phyloP scores from a whole-genome alignment of 139 green algal species.

The Chlamydomonas incerta region DNA sequence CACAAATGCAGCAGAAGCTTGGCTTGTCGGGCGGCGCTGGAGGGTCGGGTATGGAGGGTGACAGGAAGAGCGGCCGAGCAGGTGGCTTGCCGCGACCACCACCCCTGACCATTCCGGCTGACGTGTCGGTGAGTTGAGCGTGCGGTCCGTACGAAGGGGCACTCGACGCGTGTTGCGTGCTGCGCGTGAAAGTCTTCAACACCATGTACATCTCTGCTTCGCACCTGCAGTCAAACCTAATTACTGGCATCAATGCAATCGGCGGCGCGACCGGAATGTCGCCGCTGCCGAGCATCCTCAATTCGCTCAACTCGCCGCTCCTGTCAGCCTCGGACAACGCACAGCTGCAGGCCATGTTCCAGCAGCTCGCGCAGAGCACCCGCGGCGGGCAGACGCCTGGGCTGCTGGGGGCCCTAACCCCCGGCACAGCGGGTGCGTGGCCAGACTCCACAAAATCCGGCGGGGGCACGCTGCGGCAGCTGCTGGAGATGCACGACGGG shows the following conservation, averaged over 20 bases:
- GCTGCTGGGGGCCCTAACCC: slow-evolving; percentile 30
- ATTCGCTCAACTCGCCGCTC: slow-evolving; percentile 12
- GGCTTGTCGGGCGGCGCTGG: background rate
- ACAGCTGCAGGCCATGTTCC: slow-evolving; percentile 45
- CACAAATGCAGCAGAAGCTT: slow-evolving; percentile 42
- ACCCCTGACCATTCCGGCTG: slow-evolving; percentile 49
- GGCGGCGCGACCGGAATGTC: slow-evolving; percentile 10
- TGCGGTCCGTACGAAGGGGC: no score
- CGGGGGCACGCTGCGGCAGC: slow-evolving; percentile 10
- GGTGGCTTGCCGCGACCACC: slow-evolving; percentile 42
- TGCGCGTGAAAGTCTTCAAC: no score
- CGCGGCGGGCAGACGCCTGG: slow-evolving; percentile 23
- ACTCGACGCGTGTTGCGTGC: no score
- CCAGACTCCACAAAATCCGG: slow-evolving; percentile 28
- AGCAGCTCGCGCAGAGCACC: slow-evolving; percentile 45
- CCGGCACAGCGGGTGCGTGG: slow-evolving; percentile 11
- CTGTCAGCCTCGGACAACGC: slow-evolving; percentile 39
- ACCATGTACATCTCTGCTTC: no score
- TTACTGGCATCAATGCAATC: slow-evolving; percentile 19
- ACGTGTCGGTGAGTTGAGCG: slow-evolving; percentile 19
- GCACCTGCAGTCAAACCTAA: slow-evolving; percentile 16
- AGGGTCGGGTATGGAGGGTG: background rate
- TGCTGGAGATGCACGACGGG: slow-evolving; percentile 8
- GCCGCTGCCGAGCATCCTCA: slow-evolving; percentile 46
- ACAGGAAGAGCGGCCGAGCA: slow-evolving; percentile 17